Evolutionary conservation across 768 basidiomycete genomes (phyloP).

Genomic region (Dacryopinax spathularia): DNA sequence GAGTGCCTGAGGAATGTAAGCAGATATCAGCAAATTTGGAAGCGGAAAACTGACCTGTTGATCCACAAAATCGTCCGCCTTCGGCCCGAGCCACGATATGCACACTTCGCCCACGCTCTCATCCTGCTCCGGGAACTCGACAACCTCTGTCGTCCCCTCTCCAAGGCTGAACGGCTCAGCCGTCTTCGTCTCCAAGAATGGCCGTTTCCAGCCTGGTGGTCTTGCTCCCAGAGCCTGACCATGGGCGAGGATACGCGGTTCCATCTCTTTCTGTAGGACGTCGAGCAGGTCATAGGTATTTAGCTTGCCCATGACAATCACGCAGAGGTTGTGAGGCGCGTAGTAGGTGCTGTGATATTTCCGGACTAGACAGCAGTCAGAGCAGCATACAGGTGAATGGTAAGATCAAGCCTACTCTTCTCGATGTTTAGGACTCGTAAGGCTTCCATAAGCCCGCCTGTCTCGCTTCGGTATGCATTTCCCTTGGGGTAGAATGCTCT

Average conservation of each 20-base stretch:
- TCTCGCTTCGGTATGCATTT: slow-evolving; percentile 91
- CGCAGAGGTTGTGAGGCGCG: slow-evolving; percentile 81
- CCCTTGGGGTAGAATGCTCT: slow-evolving; percentile 62
- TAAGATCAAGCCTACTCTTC: slow-evolving; percentile 46
- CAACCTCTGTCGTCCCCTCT: slow-evolving; percentile 41
- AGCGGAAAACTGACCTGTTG: slow-evolving; percentile 36
- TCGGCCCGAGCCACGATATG: slow-evolving; percentile 66
- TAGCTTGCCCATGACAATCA: slow-evolving; percentile 80
- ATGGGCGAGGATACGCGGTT: slow-evolving; percentile 66
- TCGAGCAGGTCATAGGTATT: slow-evolving; percentile 61
- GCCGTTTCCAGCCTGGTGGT: slow-evolving; percentile 79
- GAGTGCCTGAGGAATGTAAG: slow-evolving; percentile 41
- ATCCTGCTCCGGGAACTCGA: slow-evolving; percentile 94
- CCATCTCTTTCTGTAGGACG: slow-evolving; percentile 69
- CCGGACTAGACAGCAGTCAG: slow-evolving; percentile 41
- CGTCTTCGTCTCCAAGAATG: slow-evolving; percentile 80
- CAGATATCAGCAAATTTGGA: slow-evolving; percentile 14
- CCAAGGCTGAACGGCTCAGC: slow-evolving; percentile 42
- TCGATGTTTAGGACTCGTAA: slow-evolving; percentile 72
- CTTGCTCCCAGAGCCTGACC: slow-evolving; percentile 52
- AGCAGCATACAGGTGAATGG: slow-evolving; percentile 5
- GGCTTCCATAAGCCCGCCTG: slow-evolving; percentile 89
- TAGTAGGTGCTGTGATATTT: slow-evolving; percentile 82
- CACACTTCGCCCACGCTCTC: slow-evolving; percentile 83
- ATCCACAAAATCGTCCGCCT: slow-evolving; percentile 53